phyloP scores from a whole-genome alignment of 2,329 filamentous ascomycete species.

The Huntiella omanensis region DNA sequence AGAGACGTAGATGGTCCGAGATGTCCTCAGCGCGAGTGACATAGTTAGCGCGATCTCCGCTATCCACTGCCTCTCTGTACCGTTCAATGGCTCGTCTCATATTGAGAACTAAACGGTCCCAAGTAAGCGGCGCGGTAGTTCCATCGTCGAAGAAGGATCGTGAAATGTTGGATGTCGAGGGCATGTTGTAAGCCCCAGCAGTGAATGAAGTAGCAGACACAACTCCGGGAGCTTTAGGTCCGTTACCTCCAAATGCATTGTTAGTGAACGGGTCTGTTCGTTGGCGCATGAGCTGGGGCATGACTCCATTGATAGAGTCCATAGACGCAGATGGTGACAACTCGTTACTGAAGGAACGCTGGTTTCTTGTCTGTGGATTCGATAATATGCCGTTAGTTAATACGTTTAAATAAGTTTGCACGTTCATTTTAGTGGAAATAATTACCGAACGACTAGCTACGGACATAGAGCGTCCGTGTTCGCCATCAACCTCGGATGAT shows the following conservation, averaged over 20 bases:
- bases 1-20: constrained; percentile 79
- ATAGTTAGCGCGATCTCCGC: constrained; percentile 70
- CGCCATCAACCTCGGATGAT: constrained; percentile 11
- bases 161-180: constrained; percentile 43
- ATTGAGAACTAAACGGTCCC: constrained; percentile 76
- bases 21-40: constrained; percentile 93
- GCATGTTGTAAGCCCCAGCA: constrained; percentile 35
- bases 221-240: constrained; percentile 30
- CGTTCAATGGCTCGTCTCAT: constrained; percentile 82
- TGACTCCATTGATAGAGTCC: constrained; percentile 65
- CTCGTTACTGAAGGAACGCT: constrained; percentile 48
- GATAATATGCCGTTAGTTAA: background rate
- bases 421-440: constrained; percentile 17
- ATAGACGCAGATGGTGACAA: constrained; percentile 77
- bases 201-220: constrained; percentile 45
- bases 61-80: constrained; percentile 77
- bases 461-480: constrained; percentile 3
- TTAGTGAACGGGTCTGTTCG: constrained; percentile 34
- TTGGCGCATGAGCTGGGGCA: constrained; percentile 32
- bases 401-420: background rate
- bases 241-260: constrained; percentile 13
- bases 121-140: constrained; percentile 62
- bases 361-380: constrained; percentile 33
- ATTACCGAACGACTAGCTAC: constrained; percentile 1
- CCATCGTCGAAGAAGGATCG: constrained; percentile 83